Evolutionary conservation across 441 rosid species (phyloP), one percentile per base, ranked within the genome.

Genomic region (Melastoma candidum): DNA sequence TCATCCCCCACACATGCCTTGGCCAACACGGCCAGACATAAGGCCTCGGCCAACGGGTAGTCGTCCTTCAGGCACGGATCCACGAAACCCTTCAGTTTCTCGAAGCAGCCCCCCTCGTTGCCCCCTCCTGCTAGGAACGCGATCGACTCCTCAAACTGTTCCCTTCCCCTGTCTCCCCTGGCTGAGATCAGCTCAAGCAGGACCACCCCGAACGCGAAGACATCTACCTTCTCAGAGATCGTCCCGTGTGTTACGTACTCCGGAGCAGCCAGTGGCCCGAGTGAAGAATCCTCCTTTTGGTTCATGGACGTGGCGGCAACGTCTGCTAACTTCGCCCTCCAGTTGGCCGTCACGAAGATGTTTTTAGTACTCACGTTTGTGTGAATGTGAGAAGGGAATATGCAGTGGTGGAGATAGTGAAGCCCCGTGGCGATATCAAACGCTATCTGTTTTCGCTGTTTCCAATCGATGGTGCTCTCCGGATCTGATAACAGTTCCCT

Each of bases 1-100:
- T 80, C 84, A 46, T 80, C 83, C 53, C 73, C 81, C 7, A 80
- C 68, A 46, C 90, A 78, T 4, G 83, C 81, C 73, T 72, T 76
- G 1, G 84, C 87, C 62, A 83, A 61, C 68, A 80, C 77, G 25
- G 75, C 74, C 10, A 83, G 61, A 57, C 84, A 74, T 26, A 80
- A 53, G n/a, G 83, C 90, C 48, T 83, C 84, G 0, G 83, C 75
- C 4, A 80, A 68, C 6, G 73, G 68, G 48, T 76, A 78, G 48
- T 76, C 77, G 4, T 66, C 73, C 52, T 76, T 71, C n/a, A 83
- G 64, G 17, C 56, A 41, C 46, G 81, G 78, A 71, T 83, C 90
- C 66, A 76, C 65, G 67, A 83, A 76, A 32, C 63, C 71, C 68
- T 69, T 74, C 61, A 83, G 27, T 52, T 66, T 76, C 36, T 80